Percentiles rank a stretch among this genome's conserved stretches.
phyloP scores from a whole-genome alignment of 225 moss, liverwort and hornwort species.

The Asterella californica region DNA sequence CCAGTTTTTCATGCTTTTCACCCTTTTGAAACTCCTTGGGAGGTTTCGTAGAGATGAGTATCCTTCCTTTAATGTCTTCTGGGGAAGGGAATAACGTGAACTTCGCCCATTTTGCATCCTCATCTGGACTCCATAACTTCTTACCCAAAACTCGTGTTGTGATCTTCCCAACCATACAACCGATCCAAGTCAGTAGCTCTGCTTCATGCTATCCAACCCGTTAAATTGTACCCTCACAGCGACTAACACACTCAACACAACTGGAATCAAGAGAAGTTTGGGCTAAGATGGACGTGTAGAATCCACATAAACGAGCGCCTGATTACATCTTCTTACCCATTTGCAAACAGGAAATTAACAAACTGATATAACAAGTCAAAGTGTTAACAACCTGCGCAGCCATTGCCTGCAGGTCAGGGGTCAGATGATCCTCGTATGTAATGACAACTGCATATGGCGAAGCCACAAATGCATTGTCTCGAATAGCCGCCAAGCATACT shows the following conservation, averaged over 20 bases:
- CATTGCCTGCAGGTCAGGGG: conserved; percentile 57
- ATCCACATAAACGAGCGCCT: neutral
- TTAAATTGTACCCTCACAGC: too few relatives aligned
- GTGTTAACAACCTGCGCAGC: conserved; percentile 54
- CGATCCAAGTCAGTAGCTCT: neutral
- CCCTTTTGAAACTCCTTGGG: conserved; percentile 56
- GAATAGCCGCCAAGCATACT: conserved; percentile 65
- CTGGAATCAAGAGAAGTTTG: neutral
- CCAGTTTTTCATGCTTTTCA: conserved; percentile 24
- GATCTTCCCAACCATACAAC: conserved; percentile 34
- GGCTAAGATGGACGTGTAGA: neutral
- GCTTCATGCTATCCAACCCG: too few relatives aligned
- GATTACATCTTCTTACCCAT: neutral
- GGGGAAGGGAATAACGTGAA: conserved; percentile 64
- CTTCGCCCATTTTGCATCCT: conserved; percentile 42
- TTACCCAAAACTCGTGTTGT: conserved; percentile 51
- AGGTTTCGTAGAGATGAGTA: conserved; percentile 85
- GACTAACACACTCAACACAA: neutral
- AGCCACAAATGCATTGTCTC: conserved; percentile 61
- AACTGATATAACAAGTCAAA: neutral
- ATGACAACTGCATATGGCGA: conserved; percentile 86
- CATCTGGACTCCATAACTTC: conserved; percentile 42
- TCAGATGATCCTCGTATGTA: conserved; percentile 87
- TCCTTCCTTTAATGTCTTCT: conserved; percentile 52
- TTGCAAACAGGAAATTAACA: neutral